Evolutionary conservation across 257 asterid species (phyloP).

Genomic region (Rhazya stricta): DNA sequence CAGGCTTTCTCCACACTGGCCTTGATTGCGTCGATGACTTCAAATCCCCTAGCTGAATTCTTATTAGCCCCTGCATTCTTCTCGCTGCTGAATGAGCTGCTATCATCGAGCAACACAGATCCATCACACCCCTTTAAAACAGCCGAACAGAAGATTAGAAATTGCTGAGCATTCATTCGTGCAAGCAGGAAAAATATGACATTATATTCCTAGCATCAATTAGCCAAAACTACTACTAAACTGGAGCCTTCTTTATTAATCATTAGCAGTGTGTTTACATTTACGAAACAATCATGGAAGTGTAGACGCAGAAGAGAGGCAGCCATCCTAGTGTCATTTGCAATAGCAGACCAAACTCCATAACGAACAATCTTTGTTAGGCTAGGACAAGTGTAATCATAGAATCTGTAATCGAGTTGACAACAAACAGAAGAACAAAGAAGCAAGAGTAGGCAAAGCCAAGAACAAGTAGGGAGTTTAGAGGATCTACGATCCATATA

Average conservation of each 20-base stretch:
- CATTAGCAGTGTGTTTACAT: slow-evolving; percentile 25
- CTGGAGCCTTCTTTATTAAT: too few species aligned
- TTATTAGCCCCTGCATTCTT: slow-evolving; percentile 46
- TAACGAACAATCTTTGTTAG: slow-evolving; percentile 40
- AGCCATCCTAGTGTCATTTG: slow-evolving; percentile 71
- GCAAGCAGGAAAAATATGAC: too few species aligned
- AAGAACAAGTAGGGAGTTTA: slow-evolving; percentile 15
- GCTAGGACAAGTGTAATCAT: slow-evolving; percentile 53
- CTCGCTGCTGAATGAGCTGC: slow-evolving; percentile 50
- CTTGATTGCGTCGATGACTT: slow-evolving; percentile 65
- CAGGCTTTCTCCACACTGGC: slow-evolving; percentile 60
- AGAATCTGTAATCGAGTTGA: slow-evolving; percentile 54
- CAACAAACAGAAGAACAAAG: slow-evolving; percentile 27
- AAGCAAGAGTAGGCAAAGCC: slow-evolving; percentile 33
- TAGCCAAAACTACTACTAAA: too few species aligned
- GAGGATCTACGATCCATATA: slow-evolving; percentile 21
- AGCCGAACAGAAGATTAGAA: not conserved
- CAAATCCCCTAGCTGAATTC: slow-evolving; percentile 64
- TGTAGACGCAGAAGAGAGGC: slow-evolving; percentile 73
- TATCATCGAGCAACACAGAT: slow-evolving; percentile 60
- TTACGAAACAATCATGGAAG: slow-evolving; percentile 74
- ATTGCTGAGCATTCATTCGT: not conserved
- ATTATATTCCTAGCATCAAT: too few species aligned
- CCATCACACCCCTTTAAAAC: slow-evolving; percentile 69
- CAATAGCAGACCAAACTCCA: slow-evolving; percentile 63